Conservation (phyloP, 768 basidiomycete genomes). For the Amanita muscaria region DNA sequence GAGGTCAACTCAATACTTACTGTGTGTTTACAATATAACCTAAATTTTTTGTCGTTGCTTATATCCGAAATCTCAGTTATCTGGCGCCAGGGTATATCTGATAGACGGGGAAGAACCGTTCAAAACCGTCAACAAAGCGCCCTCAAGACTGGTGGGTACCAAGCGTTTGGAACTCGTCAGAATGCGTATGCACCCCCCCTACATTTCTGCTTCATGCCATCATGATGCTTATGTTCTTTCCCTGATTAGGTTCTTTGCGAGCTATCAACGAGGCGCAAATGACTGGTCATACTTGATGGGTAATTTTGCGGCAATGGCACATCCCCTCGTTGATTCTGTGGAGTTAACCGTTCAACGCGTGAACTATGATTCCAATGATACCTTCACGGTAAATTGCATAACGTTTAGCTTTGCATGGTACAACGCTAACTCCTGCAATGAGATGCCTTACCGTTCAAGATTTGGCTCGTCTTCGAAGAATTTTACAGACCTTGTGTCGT, state of each 20-base stretch:
- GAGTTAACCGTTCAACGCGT: slow-evolving; percentile 37
- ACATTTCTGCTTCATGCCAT: background rate
- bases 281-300: slow-evolving; percentile 39
- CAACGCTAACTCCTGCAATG: background rate
- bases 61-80: slow-evolving; percentile 19
- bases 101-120: slow-evolving; percentile 47
- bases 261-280: slow-evolving; percentile 27
- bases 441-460: slow-evolving; percentile 54
- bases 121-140: slow-evolving; percentile 45
- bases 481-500: slow-evolving; percentile 42
- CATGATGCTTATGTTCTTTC: background rate
- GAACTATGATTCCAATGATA: slow-evolving; percentile 29
- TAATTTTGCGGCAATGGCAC: slow-evolving; percentile 46
- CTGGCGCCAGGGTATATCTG: slow-evolving; percentile 43
- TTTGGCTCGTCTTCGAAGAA: slow-evolving; percentile 34
- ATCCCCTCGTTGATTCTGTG: slow-evolving; percentile 42
- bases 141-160: slow-evolving; percentile 40
- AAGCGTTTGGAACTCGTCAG: slow-evolving; percentile 42
- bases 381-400: slow-evolving; percentile 31
- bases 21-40: slow-evolving; percentile 9
- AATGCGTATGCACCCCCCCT: slow-evolving; percentile 35
- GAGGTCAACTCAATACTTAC: slow-evolving; percentile 38
- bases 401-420: background rate
- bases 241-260: slow-evolving; percentile 34
- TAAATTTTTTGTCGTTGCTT: background rate